phyloP scores from a whole-genome alignment of 768 basidiomycete genomes.

The Royoungia palumana region DNA sequence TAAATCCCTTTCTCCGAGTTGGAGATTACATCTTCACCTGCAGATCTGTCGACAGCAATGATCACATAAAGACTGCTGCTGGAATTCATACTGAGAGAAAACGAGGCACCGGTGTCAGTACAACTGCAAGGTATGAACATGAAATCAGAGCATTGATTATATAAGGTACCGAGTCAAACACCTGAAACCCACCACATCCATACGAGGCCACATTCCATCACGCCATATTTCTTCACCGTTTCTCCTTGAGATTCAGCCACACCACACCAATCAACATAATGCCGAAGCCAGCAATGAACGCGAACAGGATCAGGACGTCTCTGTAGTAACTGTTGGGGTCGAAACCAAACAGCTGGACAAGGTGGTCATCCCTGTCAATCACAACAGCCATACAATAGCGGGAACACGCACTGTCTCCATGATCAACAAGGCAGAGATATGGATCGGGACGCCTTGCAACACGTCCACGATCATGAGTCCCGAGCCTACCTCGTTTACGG shows the following conservation, averaged over 20 bases:
- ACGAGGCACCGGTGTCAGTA: no score
- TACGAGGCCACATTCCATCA: no score
- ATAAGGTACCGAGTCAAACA: no score
- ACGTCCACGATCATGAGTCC: constrained; percentile 82
- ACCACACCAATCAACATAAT: constrained; percentile 70
- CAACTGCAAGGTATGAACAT: no score
- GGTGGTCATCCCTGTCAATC: neutral
- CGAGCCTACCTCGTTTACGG: constrained; percentile 89
- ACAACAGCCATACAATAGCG: neutral
- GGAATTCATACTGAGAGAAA: no score
- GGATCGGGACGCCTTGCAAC: constrained; percentile 76
- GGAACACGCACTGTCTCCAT: constrained; percentile 66
- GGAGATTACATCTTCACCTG: no score
- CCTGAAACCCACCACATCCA: no score
- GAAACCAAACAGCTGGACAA: constrained; percentile 78
- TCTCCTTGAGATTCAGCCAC: constrained; percentile 74
- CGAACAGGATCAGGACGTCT: constrained; percentile 84
- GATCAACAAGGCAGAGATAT: constrained; percentile 77
- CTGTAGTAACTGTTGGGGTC: constrained; percentile 81
- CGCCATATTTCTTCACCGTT: constrained; percentile 42
- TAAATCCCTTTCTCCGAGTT: no score
- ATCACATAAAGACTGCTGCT: no score
- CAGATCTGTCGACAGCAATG: no score
- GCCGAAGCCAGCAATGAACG: constrained; percentile 79
- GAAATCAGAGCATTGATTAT: no score